Evolutionary conservation across 176 grass and related monocot genomes (phyloP).

Genomic region (Bolboschoenus planiculmis): DNA sequence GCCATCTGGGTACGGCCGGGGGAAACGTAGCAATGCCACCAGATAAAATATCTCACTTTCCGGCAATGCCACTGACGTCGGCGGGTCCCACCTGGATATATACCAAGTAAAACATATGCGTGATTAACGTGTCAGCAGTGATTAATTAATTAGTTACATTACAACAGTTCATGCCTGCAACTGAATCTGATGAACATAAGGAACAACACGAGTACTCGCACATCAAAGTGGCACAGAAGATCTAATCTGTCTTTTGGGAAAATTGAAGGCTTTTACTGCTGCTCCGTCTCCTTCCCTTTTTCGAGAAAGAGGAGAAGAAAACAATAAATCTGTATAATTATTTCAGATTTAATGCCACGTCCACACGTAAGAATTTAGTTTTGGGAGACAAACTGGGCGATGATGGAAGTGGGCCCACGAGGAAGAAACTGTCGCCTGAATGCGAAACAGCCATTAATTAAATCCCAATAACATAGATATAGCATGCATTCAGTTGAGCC

Average conservation of each 20-base stretch:
- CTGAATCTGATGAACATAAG: neutral
- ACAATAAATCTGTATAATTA: neutral
- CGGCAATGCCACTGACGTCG: constrained; percentile 71
- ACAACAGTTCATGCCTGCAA: neutral
- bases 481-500: neutral
- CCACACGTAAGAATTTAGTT: neutral
- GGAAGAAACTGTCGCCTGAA: neutral
- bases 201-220: neutral
- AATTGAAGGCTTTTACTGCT: neutral
- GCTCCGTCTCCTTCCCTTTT: neutral
- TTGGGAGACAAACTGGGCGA: neutral
- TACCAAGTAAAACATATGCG: neutral
- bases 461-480: neutral
- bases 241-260: neutral
- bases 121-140: neutral
- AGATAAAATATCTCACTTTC: constrained; percentile 82
- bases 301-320: neutral
- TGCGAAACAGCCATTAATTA: neutral
- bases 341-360: neutral
- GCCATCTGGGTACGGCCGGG: constrained; percentile 30
- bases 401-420: neutral
- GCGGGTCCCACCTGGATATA: constrained; percentile 63
- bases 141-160: neutral
- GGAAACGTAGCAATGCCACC: constrained; percentile 84
- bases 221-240: neutral